Evolutionary conservation across 768 basidiomycete genomes (phyloP).

Genomic region (Dioszegia hungarica): DNA sequence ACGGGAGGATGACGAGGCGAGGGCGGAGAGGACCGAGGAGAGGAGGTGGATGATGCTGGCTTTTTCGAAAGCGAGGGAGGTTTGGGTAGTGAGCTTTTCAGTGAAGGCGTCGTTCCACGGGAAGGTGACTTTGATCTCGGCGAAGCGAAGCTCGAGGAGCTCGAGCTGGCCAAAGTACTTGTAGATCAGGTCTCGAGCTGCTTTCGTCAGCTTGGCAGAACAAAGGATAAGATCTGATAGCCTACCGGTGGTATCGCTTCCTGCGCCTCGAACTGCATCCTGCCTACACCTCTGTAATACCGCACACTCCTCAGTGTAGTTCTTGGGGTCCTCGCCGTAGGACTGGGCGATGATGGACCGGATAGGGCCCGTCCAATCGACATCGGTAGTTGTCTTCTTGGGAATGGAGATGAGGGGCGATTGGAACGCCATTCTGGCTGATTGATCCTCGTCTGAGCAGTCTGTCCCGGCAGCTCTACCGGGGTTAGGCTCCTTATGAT

Average conservation of each 20-base stretch:
- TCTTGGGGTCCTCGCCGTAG: conserved; percentile 88
- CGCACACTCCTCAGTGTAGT: conserved; percentile 76
- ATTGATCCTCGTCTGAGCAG: not conserved
- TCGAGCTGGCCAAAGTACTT: conserved; percentile 99
- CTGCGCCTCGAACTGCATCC: conserved; percentile 92
- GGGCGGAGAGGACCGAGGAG: conserved; percentile 84
- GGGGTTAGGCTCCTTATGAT: too few relatives aligned
- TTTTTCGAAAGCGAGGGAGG: conserved; percentile 96
- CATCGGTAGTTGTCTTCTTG: conserved; percentile 89
- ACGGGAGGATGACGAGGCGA: conserved; percentile 66
- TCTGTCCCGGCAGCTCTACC: too few relatives aligned
- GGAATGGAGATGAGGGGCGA: conserved; percentile 83
- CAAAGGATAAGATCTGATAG: not conserved
- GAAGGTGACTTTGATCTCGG: conserved; percentile 92
- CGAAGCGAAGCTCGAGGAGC: conserved; percentile 89
- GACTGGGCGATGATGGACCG: conserved; percentile 79
- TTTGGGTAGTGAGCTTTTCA: conserved; percentile 84
- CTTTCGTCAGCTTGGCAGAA: not conserved
- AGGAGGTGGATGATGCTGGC: conserved; percentile 96
- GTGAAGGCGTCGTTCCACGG: conserved; percentile 96
- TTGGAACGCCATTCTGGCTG: conserved; percentile 37
- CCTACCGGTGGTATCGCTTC: conserved; percentile 88
- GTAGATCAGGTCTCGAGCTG: conserved; percentile 85
- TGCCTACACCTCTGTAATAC: conserved; percentile 84
- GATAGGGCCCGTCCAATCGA: conserved; percentile 90